These are phyloP conservation scores for Candida buenavistaensis DNA, from an alignment of 1,139 yeast genomes.

Conservation along the genomic window DNA sequence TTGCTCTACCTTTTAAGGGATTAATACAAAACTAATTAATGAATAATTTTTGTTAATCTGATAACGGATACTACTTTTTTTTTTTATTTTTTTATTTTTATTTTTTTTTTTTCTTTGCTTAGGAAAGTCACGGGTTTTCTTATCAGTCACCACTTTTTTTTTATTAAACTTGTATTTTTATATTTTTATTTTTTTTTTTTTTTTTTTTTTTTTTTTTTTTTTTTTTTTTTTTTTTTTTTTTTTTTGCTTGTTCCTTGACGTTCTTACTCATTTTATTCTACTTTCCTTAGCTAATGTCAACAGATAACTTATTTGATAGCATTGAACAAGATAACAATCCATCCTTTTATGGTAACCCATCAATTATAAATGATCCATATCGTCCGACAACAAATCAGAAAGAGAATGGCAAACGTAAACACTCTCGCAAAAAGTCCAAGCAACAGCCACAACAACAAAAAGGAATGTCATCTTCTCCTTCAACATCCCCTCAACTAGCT, in stretches of 20 bases:
- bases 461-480: background rate
- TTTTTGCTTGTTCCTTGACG: background rate
- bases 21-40: no score
- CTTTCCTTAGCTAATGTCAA: conserved; percentile 11
- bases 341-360: conserved; percentile 40
- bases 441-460: conserved; percentile 7
- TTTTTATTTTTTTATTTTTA: no score
- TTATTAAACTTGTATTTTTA: conserved; percentile 2
- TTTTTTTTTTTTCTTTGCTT: no score
- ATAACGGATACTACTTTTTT: no score
- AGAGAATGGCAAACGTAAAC: conserved; percentile 2
- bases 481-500: conserved; percentile 3
- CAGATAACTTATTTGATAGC: conserved; percentile 30
- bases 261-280: background rate
- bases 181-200: conserved; percentile 1
- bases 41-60: no score
- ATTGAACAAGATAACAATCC: conserved; percentile 53
- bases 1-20: no score
- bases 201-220: background rate
- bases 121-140: no score
- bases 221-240: conserved; percentile 1
- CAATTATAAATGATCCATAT: conserved; percentile 30
- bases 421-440: conserved; percentile 4
- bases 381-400: conserved; percentile 13
- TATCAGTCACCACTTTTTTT: background rate